Evolutionary conservation across 768 basidiomycete genomes (phyloP), one percentile per base, ranked within the genome.

Genomic region (Cantharellus cinnabarinus): DNA sequence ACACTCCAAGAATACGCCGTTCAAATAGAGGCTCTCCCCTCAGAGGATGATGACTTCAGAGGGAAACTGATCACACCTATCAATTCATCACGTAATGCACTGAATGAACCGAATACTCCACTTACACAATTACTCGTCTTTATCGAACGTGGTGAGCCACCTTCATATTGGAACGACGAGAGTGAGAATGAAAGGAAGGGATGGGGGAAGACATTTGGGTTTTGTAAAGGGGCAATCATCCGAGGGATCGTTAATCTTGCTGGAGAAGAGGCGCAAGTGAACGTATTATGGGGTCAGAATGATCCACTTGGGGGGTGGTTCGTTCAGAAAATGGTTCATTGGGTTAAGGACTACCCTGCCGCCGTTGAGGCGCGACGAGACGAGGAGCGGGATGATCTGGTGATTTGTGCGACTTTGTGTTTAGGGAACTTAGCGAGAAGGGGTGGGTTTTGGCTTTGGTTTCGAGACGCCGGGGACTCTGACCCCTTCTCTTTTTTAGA

Each of bases 161-260:
- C 82, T 2, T 72, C 77, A 2, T 72, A 78, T 35, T 89, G 87
- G 87, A 71, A 71, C 55, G 70, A 68, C 51, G 67, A 73, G 7
- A 64, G 68, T 10, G 67, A 70, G 29, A 65, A 66, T 5, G 79
- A 85, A 59, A 72, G 72, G 60, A 73, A 75, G 60, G 70, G 73
- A 54, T 82, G 78, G 69, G 79, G 85, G 67, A 83, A 83, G 67
- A 75, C 77, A 2, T 84, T 93, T 62, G 79, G 81, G 63, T 77
- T 82, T 38, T 88, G 87, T 71, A 93, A 91, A 70, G 84, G 82
- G 2, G 88, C 86, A 0, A 72, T 90, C 4, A 82, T 90, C 68
- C 89, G 89, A 65, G 79, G 83, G 2, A 78, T 91, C 14, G 87
- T 93, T 38, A 89, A 89, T 65, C 79, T 85, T 44, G 79, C 86